phyloP scores from a whole-genome alignment of 225 moss, liverwort and hornwort species.

The Lunularia cruciata region DNA sequence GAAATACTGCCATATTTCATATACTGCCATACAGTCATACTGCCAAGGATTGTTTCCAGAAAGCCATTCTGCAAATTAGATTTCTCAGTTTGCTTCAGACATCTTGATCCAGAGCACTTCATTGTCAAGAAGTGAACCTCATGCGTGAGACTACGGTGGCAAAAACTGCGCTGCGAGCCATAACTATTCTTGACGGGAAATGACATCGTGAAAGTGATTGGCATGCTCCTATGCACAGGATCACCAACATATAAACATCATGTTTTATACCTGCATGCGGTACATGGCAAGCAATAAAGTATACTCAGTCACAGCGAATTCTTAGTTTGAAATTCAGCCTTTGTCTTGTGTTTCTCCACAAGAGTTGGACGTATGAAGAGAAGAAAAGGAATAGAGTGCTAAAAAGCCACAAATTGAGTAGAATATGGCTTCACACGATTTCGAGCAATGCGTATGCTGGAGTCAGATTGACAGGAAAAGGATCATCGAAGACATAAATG shows the following conservation, averaged over 20 bases:
- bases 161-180: neutral
- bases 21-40: too few relatives aligned
- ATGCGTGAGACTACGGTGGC: neutral
- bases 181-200: neutral
- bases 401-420: too few relatives aligned
- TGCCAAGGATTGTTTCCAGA: too few relatives aligned
- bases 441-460: too few relatives aligned
- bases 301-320: neutral
- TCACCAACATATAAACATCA: slow-evolving; percentile 6
- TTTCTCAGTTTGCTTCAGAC: neutral
- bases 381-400: too few relatives aligned
- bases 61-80: too few relatives aligned
- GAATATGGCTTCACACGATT: too few relatives aligned
- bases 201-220: slow-evolving; percentile 1
- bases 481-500: too few relatives aligned
- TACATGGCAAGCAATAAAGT: slow-evolving; percentile 14
- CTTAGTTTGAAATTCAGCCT: too few relatives aligned
- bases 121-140: slow-evolving; percentile 7
- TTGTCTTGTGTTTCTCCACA: neutral
- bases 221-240: slow-evolving; percentile 19
- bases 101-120: neutral
- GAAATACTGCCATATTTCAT: too few relatives aligned
- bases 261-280: slow-evolving; percentile 18
- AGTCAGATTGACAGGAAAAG: too few relatives aligned
- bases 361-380: neutral